These are phyloP conservation scores for Handroanthus guayacan DNA, from an alignment of 257 asterid species.

Conservation along the genomic window DNA sequence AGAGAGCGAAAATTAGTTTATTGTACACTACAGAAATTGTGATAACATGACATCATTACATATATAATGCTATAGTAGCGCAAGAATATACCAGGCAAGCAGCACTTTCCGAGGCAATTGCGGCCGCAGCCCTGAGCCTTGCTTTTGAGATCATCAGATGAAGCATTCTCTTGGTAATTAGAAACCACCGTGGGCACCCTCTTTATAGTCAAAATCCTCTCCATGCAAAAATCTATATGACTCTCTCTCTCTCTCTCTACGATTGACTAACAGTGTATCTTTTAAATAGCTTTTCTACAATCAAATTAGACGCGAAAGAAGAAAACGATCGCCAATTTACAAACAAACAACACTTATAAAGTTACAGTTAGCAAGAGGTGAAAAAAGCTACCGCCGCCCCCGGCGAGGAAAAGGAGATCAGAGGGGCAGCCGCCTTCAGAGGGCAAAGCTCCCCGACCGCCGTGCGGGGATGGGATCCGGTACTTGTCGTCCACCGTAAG, in stretches of 20 bases:
- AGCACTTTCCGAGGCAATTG: constrained; percentile 70
- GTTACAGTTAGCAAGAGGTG: constrained; percentile 20
- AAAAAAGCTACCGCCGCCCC: constrained; percentile 50
- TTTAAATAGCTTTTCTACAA: neutral
- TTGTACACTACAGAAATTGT: neutral
- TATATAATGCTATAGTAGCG: neutral
- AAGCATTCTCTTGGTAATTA: constrained; percentile 64
- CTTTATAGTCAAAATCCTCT: constrained; percentile 67
- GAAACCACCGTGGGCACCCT: constrained; percentile 76
- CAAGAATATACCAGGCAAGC: constrained; percentile 65
- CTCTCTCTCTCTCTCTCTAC: constrained; percentile 1
- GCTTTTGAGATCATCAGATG: constrained; percentile 43
- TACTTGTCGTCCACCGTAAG: constrained; percentile 56
- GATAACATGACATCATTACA: constrained; percentile 6
- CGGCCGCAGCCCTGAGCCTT: constrained; percentile 58
- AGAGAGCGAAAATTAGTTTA: neutral
- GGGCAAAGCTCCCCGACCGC: constrained; percentile 82
- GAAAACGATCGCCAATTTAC: neutral
- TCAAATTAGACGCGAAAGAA: neutral
- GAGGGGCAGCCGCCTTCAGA: constrained; percentile 88
- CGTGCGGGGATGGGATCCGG: constrained; percentile 77
- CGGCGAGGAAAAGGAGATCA: constrained; percentile 75
- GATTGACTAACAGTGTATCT: neutral
- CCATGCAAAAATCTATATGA: constrained; percentile 23
- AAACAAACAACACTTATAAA: neutral